Conservation (phyloP, 2,329 filamentous ascomycete genomes). For the Xylariaceae sp. region DNA sequence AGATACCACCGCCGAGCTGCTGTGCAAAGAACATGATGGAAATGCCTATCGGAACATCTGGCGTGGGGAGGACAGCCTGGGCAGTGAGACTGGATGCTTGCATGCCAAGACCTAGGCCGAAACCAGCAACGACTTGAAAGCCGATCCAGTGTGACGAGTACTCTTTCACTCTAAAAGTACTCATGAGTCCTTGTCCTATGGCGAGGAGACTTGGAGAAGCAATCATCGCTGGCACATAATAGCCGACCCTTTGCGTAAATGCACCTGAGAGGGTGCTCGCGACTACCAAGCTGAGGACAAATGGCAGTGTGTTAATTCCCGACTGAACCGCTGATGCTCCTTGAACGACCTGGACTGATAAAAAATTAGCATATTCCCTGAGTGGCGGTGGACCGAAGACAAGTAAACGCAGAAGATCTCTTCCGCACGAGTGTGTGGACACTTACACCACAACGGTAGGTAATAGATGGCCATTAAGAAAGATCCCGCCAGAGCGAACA, state of each 20-base stretch:
- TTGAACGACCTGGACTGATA: constrained; percentile 49
- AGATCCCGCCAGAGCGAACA: constrained; percentile 31
- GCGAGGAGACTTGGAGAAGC: constrained; percentile 45
- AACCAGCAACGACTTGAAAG: constrained; percentile 54
- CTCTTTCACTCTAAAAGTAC: constrained; percentile 46
- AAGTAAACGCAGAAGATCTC: background rate
- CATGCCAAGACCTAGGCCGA: constrained; percentile 55
- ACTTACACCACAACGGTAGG: constrained; percentile 47
- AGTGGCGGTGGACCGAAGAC: background rate
- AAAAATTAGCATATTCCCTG: constrained; percentile 14
- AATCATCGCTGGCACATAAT: constrained; percentile 56
- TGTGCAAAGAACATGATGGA: constrained; percentile 43
- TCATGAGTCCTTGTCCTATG: constrained; percentile 52
- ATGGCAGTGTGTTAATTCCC: constrained; percentile 52
- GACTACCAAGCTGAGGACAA: constrained; percentile 51
- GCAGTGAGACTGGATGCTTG: constrained; percentile 52
- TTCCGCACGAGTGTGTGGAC: background rate
- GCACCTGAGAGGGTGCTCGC: constrained; percentile 46
- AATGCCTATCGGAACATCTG: constrained; percentile 43
- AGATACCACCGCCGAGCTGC: constrained; percentile 42
- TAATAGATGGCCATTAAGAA: constrained; percentile 54
- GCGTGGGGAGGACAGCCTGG: constrained; percentile 38
- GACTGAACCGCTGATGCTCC: constrained; percentile 48
- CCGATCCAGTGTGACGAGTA: constrained; percentile 51
- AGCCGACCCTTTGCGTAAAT: constrained; percentile 49